Percentiles rank a stretch among this genome's conserved stretches.
Evolutionary conservation across 768 basidiomycete species (phyloP).

Genomic region (Serendipita sp.): DNA sequence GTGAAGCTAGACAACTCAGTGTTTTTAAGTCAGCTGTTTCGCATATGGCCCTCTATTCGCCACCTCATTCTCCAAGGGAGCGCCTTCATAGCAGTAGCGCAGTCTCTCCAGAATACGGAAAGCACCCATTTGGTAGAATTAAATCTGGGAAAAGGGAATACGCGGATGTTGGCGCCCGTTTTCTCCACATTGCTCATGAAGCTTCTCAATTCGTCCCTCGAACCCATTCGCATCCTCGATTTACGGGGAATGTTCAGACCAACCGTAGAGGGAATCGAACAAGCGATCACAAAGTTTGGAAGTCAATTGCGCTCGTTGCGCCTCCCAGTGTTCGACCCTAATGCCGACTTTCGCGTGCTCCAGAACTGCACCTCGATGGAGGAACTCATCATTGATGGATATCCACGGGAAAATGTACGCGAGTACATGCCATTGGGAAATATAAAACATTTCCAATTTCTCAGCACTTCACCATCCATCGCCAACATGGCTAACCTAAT

Average conservation of each 20-base stretch:
- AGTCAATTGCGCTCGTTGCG: neutral
- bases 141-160: too few species aligned
- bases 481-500: neutral
- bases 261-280: too few species aligned
- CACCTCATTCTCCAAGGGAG: neutral
- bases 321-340: neutral
- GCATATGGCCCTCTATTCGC: neutral
- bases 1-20: neutral
- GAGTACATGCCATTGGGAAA: neutral
- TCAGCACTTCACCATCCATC: too few species aligned
- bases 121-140: too few species aligned
- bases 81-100: neutral
- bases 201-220: neutral
- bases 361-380: neutral
- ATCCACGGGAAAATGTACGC: neutral
- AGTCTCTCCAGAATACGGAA: too few species aligned
- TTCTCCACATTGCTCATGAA: neutral
- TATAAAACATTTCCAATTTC: neutral
- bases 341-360: neutral
- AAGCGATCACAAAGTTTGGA: neutral
- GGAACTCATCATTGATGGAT: neutral
- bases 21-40: neutral
- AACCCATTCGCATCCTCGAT: neutral
- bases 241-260: neutral
- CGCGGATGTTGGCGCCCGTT: too few species aligned